Evolutionary conservation across 2,329 filamentous ascomycete species (phyloP), one percentile per base, ranked within the genome.

Genomic region (Neofusicoccum sp.): DNA sequence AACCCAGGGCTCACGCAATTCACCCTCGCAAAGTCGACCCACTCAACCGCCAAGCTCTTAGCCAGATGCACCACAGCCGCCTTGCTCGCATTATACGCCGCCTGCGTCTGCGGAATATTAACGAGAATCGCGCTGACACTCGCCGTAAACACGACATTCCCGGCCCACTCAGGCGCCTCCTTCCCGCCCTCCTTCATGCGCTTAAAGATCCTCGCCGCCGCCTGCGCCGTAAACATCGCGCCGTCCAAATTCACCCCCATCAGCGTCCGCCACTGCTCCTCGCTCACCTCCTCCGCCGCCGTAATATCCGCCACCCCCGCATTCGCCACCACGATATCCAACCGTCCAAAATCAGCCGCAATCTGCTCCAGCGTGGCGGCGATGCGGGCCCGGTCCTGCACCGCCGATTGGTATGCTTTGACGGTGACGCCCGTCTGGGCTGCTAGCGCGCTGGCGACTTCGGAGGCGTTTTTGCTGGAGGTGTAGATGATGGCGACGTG

Each of bases 91-190:
- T 61, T 61, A 8, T 63, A 72, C 69, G 61, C 7, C 68, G 72
- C 69, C 63, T 78, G 75, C 38, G 69, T 73, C 64, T 77, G 74
- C 11, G 75, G 75, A 3, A 74, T 58, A 62, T 78, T 78, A 5
- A 78, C 75, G 63, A 78, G 44, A 4, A 66, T 72, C 4, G 73
- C 72, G 45, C 73, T 75, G 7, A 77, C 72, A 1, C 68, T 72
- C 3, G 73, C 74, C 1, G 75, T 78, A 61, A 76, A 73, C 4
- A 77, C 73, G 2, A 77, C 61, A 61, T 74, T 76, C 4, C 49
- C 48, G 4, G n/a, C 26, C 51, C 51, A 56, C 5, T 41, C 36
- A 31, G 3, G 6, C 24, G 26, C 57, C 34, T 53, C 45, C 26
- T 74, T 76, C 4, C 48, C 48, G 7, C 30, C 14, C 38, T 61